Base-by-base conservation (phyloP, 192 early-diverging fungal genomes). In the Haplosporangium gracile region DNA sequence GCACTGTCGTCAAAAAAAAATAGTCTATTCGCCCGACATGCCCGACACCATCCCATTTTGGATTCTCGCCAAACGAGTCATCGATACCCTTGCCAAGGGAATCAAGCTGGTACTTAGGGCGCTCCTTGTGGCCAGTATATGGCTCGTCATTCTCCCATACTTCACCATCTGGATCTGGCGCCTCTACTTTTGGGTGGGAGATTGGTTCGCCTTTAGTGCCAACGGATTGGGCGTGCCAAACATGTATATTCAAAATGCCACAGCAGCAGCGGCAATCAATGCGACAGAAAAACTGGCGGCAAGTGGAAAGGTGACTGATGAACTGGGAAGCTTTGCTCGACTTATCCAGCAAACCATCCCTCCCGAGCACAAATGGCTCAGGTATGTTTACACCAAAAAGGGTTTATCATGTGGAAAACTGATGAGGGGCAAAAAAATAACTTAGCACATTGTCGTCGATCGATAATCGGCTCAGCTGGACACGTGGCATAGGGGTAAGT, bases 121-220 rank as follows among this genome's bases (percentile, higher is more conserved):
- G n/a, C 51, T 95, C 1, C 73, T 97, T 10, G 95, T 97, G 1
- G 78, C 87, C 15, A 83, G 82, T 24, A 90, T 96, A 65, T 99
- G 98, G 98, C 90, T 97, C 42, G 90, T 96, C 20, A 76, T 93
- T 65, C 90, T 99, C 39, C 98, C 98, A 20, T 96, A 95, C 72
- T 83, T 94, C 51, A 94, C 96, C 3, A 91, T 96, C 49, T 97
- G 96, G 95, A 91, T 95, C 24, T 96, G 94, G 94, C 91, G 96
- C 29, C 91, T 96, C 77, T 97, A 95, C 83, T 97, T 97, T 76
- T 96, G 94, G 95, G 91, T 91, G 73, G 94, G 93, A 13, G 93
- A 95, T 74, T 85, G 87, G 53, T 76, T 93, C 40, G 90, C 87
- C 1, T 91, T 85, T 53, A 83, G 43, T 26, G 73, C 86, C 29